These are phyloP conservation scores for Calonectria pteridis DNA, from an alignment of 2,329 filamentous ascomycete species.

Conservation along the genomic window DNA sequence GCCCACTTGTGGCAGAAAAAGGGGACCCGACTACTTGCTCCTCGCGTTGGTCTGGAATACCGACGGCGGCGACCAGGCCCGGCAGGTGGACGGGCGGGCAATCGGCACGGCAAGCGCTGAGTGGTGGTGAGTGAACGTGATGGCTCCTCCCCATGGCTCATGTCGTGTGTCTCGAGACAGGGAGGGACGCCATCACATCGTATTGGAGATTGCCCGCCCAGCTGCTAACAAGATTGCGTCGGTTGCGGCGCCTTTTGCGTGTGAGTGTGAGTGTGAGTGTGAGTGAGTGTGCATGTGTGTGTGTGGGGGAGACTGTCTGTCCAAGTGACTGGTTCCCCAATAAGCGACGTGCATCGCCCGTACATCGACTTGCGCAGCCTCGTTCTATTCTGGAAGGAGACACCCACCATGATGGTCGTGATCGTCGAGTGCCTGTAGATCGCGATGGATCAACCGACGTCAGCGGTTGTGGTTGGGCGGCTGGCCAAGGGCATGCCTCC, in stretches of 20 bases:
- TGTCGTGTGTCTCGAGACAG: not conserved
- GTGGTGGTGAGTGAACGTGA: not conserved
- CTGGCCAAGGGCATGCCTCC: constrained; percentile 15
- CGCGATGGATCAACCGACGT: constrained; percentile 31
- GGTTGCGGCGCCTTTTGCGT: not conserved
- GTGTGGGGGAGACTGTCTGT: not conserved
- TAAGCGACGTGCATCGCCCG: not conserved
- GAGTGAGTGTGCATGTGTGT: not conserved
- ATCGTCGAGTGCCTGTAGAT: constrained; percentile 36
- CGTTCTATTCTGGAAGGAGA: constrained; percentile 6
- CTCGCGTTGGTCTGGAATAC: not conserved
- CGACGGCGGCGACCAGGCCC: not conserved
- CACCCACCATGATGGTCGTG: constrained; percentile 6
- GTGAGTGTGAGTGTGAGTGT: not conserved
- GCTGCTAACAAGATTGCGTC: not conserved
- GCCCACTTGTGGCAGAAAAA: constrained; percentile 12
- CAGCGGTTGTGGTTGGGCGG: constrained; percentile 17
- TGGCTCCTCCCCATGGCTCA: not conserved
- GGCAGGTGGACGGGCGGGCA: not conserved
- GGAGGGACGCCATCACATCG: not conserved
- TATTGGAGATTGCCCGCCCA: not conserved
- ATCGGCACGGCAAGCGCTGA: not conserved
- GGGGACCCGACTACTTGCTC: not conserved
- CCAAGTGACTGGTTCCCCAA: not conserved
- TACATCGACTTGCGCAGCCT: constrained; percentile 5